phyloP scores from a whole-genome alignment of 2,329 filamentous ascomycete genomes.

The Chalaropsis ovoidea region DNA sequence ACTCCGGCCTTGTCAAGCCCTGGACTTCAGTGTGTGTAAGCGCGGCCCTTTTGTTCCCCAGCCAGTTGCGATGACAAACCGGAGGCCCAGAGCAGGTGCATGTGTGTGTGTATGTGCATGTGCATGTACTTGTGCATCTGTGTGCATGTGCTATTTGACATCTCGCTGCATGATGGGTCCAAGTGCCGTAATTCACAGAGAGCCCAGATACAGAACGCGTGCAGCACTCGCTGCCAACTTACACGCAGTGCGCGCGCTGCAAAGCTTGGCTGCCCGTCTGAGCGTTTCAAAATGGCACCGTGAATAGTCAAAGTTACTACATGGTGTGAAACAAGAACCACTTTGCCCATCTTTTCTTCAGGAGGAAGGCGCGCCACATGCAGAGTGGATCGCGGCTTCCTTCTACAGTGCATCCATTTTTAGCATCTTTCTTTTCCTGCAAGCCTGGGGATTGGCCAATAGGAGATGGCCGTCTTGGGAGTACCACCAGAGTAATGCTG shows the following conservation, averaged over 20 bases:
- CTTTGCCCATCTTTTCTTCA: slow-evolving; percentile 15
- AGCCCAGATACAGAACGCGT: too few relatives aligned
- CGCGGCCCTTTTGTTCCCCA: too few relatives aligned
- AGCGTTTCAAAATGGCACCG: background rate
- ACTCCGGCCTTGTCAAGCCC: background rate
- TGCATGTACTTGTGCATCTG: too few relatives aligned
- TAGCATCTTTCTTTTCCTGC: background rate
- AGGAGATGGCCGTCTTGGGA: background rate
- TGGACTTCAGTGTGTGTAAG: background rate
- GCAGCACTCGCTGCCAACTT: too few relatives aligned
- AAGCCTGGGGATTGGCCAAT: background rate
- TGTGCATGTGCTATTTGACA: too few relatives aligned
- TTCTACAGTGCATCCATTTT: background rate
- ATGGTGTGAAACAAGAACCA: slow-evolving; percentile 5
- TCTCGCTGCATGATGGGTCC: too few relatives aligned
- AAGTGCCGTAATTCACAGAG: too few relatives aligned
- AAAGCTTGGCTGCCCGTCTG: background rate
- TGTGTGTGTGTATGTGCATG: too few relatives aligned
- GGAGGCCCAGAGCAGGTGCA: too few relatives aligned
- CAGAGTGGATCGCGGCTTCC: background rate
- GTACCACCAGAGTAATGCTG: background rate
- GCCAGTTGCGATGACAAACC: too few relatives aligned
- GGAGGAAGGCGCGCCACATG: slow-evolving; percentile 1
- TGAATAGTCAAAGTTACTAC: background rate
- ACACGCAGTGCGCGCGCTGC: too few relatives aligned